Evolutionary conservation across 2,329 filamentous ascomycete genomes (phyloP), one percentile per base, ranked within the genome.

Genomic region (Aureobasidium lini): DNA sequence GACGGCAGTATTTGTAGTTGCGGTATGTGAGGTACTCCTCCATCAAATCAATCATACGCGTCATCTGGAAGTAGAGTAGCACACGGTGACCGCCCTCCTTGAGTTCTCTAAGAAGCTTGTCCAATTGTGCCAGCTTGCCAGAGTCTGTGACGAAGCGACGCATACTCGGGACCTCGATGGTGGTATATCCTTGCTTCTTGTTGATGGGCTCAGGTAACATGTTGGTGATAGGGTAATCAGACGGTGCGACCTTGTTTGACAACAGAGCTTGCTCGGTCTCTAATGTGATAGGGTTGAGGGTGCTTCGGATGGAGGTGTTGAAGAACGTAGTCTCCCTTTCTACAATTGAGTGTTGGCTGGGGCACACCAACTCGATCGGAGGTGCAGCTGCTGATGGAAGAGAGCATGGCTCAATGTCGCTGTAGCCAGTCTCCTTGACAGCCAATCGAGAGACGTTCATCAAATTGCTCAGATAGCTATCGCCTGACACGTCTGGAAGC

Each of bases 1-100:
- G 82, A 62, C 94, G 89, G 69, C 93, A 95, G 76, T 96, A 99
- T 75, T 95, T 96, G 85, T 96, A 97, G 76, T 97, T 96, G 72
- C 94, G 90, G 77, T 97, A 97, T 0, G 94, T 97, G 61, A 99
- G 80, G 68, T 97, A 99, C 75, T 99, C 94, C 73, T 99, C 94
- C 89, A 97, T 97, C 62, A 99, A 79, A 72, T 99, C 93, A 70
- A 99, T 97, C 94, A 99, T 99, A 70, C 90, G 89, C 4, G 94
- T 99, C 94, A 99, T 99, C 79, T 99, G 94, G 89, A 99, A 99
- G 81, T 99, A 99, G 18, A 99, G 79, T 57, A 99, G 80, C 23
- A 99, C 94, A 69, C 94, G 91, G 67, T 99, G 94, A 37, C 89
- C 89, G 63, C 88, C 89, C 63, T 90, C 88, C 81, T 97, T 99